A percentile compares a stretch with the other conserved stretches of the same genome.
These are phyloP conservation scores for Macadamia integrifolia DNA, from an alignment of 164 flowering plant genomes.

Conservation along the genomic window DNA sequence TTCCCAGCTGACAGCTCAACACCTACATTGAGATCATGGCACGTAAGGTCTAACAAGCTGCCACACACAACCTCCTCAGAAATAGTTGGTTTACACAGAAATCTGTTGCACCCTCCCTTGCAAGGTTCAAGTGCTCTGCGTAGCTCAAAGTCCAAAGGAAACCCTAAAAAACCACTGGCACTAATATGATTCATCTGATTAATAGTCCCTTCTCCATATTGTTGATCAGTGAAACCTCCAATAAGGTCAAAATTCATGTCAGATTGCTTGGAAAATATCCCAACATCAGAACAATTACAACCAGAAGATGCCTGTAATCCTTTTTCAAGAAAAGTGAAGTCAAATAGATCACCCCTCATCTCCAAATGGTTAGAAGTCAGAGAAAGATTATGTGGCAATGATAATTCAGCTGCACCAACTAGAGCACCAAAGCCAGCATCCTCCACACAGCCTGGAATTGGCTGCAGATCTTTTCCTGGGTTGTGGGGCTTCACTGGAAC, in stretches of 20 bases:
- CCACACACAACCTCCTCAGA: slow-evolving; percentile 16
- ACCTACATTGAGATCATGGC: slow-evolving; percentile 11
- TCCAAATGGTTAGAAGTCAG: slow-evolving; percentile 13
- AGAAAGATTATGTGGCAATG: slow-evolving; percentile 11
- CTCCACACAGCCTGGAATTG: slow-evolving; percentile 5
- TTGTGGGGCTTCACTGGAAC: slow-evolving; percentile 20
- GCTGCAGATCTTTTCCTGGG: slow-evolving; percentile 10
- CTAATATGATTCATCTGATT: slow-evolving; percentile 10
- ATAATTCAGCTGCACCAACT: slow-evolving; percentile 7
- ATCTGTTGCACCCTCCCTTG: slow-evolving; percentile 8
- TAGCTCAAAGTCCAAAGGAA: slow-evolving; percentile 43
- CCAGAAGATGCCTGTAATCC: slow-evolving; percentile 12
- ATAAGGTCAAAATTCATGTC: slow-evolving; percentile 16
- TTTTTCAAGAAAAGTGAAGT: slow-evolving; percentile 25
- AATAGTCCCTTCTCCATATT: slow-evolving; percentile 10
- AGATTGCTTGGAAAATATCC: background rate
- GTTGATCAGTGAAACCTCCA: slow-evolving; percentile 16
- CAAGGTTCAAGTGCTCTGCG: slow-evolving; percentile 44
- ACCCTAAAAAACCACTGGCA: slow-evolving; percentile 19
- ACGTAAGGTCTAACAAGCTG: slow-evolving; percentile 10
- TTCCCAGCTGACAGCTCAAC: slow-evolving; percentile 19
- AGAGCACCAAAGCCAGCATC: slow-evolving; percentile 11
- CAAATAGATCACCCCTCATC: slow-evolving; percentile 15
- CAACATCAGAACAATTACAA: slow-evolving; percentile 5
- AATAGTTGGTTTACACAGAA: slow-evolving; percentile 12